A percentile compares a stretch with the other conserved stretches of the same genome.
Conservation (phyloP, 495 filamentous ascomycete genomes). For the Xanthoparmelia taractica region DNA sequence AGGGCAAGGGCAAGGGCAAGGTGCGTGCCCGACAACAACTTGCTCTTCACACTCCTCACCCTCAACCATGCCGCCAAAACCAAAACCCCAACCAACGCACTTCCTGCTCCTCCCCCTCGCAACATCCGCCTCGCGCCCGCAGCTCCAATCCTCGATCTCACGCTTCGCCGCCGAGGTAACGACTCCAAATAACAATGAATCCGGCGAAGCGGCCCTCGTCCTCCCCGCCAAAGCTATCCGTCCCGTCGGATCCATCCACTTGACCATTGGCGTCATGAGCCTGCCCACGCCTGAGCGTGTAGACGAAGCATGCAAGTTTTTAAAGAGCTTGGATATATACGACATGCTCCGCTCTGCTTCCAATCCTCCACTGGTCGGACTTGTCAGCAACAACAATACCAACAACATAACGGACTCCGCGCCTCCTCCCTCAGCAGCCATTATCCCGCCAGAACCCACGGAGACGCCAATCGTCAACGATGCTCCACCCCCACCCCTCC, state of each 20-base stretch:
- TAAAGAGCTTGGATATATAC: conserved; percentile 47
- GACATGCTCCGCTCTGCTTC: conserved; percentile 37
- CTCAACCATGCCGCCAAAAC: conserved; percentile 7
- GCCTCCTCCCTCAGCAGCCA: not conserved
- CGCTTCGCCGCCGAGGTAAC: conserved; percentile 53
- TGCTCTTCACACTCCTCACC: too few species aligned
- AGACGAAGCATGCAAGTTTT: conserved; percentile 48
- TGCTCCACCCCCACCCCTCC: not conserved
- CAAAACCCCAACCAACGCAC: conserved; percentile 59
- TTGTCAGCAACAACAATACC: too few species aligned
- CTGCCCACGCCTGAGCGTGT: conserved; percentile 50
- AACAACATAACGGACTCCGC: not conserved
- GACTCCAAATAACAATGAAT: conserved; percentile 22
- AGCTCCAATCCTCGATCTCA: conserved; percentile 53
- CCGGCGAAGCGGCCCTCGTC: conserved; percentile 16
- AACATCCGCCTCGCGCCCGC: conserved; percentile 50
- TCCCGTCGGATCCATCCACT: conserved; percentile 72
- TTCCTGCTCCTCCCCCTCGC: conserved; percentile 81
- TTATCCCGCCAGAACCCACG: not conserved
- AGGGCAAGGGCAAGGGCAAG: too few species aligned
- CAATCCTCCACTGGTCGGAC: not conserved
- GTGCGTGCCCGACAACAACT: too few species aligned
- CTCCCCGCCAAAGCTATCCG: conserved; percentile 57
- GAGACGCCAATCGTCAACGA: not conserved
- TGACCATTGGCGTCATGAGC: conserved; percentile 84